Evolutionary conservation across 495 filamentous ascomycete genomes (phyloP), one percentile per base, ranked within the genome.

Genomic region (Clohesyomyces aquaticus): DNA sequence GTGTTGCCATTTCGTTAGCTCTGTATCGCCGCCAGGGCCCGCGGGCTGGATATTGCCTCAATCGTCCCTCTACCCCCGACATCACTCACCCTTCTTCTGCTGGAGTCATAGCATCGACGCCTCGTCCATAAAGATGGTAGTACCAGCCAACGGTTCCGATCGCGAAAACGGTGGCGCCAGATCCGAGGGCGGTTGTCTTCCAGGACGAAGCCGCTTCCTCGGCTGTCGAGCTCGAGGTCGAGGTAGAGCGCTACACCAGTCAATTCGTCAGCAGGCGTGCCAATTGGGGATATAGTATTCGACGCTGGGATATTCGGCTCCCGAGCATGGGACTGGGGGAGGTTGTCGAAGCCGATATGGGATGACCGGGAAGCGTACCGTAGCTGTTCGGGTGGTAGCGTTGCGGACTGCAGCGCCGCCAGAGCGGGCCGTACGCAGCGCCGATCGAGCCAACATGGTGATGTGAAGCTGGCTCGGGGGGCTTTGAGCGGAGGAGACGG

Each of bases 81-180:
- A 56, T 59, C 46, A 66, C 69, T 64, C 58, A 99, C 94, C 94
- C 95, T 87, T 99, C 95, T 83, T 99, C 95, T 75, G 85, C 84
- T 65, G 90, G 91, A 70, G 95, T 94, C 88, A 88, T 88, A 66
- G 94, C 95, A 77, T 91, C 84, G 38, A 89, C 85, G 65, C 87
- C 87, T 61, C 88, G 83, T 69, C 94, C 95, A 79, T 93, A 98
- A 69, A 95, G 87, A 78, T 96, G 90, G 75, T 91, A 94, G 78
- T 96, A 97, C 92, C 91, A 96, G 57, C 88, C 90, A 71, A 94
- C 83, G 58, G 92, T 91, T 75, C 92, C 92, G 75, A 90, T 78
- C 67, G 94, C 91, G 71, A 90, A 80, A 70, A 87, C 82, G 64
- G 93, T 96, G 68, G 94, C 88, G 66, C 88, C 90, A 71, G 83